A percentile compares a stretch with the other conserved stretches of the same genome.
Conservation (phyloP, 2,329 filamentous ascomycete genomes). For the Mycocentrospora acerina region DNA sequence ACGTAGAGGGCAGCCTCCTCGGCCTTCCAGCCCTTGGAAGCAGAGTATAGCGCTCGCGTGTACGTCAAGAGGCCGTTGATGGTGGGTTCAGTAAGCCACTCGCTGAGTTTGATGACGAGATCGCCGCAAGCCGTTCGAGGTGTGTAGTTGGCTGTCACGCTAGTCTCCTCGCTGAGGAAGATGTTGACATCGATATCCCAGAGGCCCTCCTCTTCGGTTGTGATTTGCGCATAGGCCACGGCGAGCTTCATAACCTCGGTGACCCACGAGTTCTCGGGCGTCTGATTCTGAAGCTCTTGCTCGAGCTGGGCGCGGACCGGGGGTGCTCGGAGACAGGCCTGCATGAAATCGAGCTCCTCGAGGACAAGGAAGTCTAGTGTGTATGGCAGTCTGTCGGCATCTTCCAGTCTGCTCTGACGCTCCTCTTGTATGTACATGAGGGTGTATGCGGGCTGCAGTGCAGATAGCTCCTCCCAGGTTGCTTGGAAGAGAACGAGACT, state of each 20-base stretch:
- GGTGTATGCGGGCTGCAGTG: conserved; percentile 72
- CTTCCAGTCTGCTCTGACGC: conserved; percentile 83
- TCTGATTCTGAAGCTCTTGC: conserved; percentile 65
- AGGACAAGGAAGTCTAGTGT: conserved; percentile 91
- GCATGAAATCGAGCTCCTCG: conserved; percentile 93
- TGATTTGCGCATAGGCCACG: conserved; percentile 84
- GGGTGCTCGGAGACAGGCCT: conserved; percentile 83
- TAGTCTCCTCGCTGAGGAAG: conserved; percentile 92
- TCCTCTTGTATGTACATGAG: conserved; percentile 84
- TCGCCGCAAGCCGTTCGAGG: conserved; percentile 91
- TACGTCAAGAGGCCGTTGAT: conserved; percentile 78
- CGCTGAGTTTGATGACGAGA: conserved; percentile 85
- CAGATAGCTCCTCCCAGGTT: conserved; percentile 83
- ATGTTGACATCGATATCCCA: conserved; percentile 98
- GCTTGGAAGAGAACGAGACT: conserved; percentile 80
- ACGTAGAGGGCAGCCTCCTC: conserved; percentile 84
- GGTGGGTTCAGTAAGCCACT: conserved; percentile 78
- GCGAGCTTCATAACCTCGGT: conserved; percentile 84
- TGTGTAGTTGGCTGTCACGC: conserved; percentile 93
- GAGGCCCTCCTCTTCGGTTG: conserved; percentile 85
- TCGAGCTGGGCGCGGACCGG: conserved; percentile 90
- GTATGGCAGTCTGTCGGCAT: conserved; percentile 88
- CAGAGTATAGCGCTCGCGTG: conserved; percentile 70
- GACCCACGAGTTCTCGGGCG: conserved; percentile 69
- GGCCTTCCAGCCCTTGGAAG: conserved; percentile 58